Base-by-base conservation (phyloP, 139 green algal species). In the Trebouxia sp. region DNA sequence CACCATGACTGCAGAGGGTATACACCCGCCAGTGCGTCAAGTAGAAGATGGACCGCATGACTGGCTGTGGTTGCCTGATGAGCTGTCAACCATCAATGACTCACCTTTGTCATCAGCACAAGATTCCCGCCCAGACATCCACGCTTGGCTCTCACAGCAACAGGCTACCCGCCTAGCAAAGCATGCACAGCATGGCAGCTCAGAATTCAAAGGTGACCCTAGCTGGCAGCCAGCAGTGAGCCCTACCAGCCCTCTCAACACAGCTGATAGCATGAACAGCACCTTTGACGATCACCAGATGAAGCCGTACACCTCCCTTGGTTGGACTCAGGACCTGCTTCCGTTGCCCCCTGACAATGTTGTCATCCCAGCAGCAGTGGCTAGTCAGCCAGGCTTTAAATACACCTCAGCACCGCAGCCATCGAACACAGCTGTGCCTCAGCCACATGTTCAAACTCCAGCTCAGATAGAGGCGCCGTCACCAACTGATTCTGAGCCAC, bases 21-120 rank as follows among this genome's bases (percentile, higher is more conserved):
- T 72, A 14, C 62, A 45, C 62, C 62, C 62, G 62, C 62, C 62
- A 72, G 37, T 28, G 6, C 5, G 43, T 72, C 62, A 72, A 8
- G 62, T 35, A 15, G 62, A 15, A 42, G 32, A 12, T 45, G 62
- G 62, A 14, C 62, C 62, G 28, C 62, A 72, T 45, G 62, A 72
- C 35, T 72, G 62, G 62, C 62, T 72, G 9, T 72, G 62, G 62
- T 35, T 72, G 15, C 62, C 62, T 30, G 62, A 72, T 72, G 62
- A 72, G 62, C 62, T 72, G 7, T 45, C 62, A 12, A 43, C 62
- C 62, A 42, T 72, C 32, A 72, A 45, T 30, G 62, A 72, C 32
- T 72, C 62, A 45, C n/a, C 37, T 39, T 10, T 72, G 15, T 43
- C 62, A 45, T 72, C 62, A 35, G 20, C 28, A 30, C 32, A 72